phyloP scores from a whole-genome alignment of 2,329 filamentous ascomycete species.

The Aspergillus caelatus region DNA sequence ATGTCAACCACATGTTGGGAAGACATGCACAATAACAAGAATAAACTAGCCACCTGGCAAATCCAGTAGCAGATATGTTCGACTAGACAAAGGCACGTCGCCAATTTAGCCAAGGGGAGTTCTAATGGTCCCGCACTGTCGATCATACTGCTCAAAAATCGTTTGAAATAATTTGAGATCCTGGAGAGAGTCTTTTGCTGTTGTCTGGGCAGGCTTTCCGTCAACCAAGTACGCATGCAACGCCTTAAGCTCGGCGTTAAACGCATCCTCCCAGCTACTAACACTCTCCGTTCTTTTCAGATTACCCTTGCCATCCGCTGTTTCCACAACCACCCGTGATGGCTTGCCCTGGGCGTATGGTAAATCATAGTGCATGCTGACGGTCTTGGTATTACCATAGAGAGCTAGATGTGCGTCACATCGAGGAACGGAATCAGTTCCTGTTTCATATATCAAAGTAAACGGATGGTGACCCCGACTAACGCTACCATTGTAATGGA shows the following conservation, averaged over 20 bases:
- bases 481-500: slow-evolving; percentile 33
- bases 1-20: background rate
- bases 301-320: slow-evolving; percentile 30
- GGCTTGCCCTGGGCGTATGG: slow-evolving; percentile 61
- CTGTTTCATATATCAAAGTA: slow-evolving; percentile 60
- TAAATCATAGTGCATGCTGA: slow-evolving; percentile 59
- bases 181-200: slow-evolving; percentile 37
- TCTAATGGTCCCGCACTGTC: slow-evolving; percentile 38
- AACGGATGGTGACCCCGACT: slow-evolving; percentile 40
- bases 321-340: slow-evolving; percentile 49
- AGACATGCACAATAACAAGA: background rate
- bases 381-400: slow-evolving; percentile 57
- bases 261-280: slow-evolving; percentile 42
- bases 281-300: slow-evolving; percentile 31
- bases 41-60: background rate
- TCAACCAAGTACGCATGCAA: slow-evolving; percentile 39
- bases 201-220: slow-evolving; percentile 36
- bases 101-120: slow-evolving; percentile 33
- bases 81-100: background rate
- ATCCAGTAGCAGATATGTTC: background rate
- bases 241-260: slow-evolving; percentile 38
- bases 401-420: slow-evolving; percentile 46
- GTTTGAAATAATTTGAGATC: slow-evolving; percentile 40
- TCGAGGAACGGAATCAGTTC: slow-evolving; percentile 55
- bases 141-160: slow-evolving; percentile 41